A percentile compares a stretch with the other conserved stretches of the same genome.
Evolutionary conservation across 306 rosid species (phyloP).

Genomic region (Vigna radiata): DNA sequence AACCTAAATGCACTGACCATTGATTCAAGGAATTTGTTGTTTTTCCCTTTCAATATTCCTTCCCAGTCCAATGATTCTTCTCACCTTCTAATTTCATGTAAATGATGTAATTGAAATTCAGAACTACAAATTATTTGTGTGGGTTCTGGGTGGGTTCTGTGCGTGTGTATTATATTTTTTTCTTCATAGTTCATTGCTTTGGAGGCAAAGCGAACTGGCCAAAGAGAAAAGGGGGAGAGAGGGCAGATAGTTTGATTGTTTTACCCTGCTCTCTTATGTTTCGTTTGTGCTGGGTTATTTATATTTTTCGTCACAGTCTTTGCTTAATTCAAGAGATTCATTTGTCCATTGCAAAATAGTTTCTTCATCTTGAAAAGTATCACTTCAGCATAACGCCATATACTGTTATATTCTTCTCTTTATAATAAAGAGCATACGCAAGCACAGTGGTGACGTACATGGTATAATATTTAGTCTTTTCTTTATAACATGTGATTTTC

Average conservation of each 20-base stretch:
- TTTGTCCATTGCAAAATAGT: conserved; percentile 26
- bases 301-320: conserved; percentile 21
- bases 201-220: conserved; percentile 39
- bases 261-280: conserved; percentile 35
- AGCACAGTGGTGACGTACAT: not conserved
- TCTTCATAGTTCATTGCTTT: conserved; percentile 47
- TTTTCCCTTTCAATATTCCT: conserved; percentile 53
- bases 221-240: conserved; percentile 11
- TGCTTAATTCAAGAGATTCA: conserved; percentile 36
- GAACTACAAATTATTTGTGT: conserved; percentile 63
- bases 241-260: conserved; percentile 33
- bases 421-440: not conserved
- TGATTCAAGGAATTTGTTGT: conserved; percentile 65
- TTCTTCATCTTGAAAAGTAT: not conserved
- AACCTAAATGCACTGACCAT: conserved; percentile 68
- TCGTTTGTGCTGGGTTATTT: conserved; percentile 31
- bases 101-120: conserved; percentile 79
- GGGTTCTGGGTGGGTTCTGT: conserved; percentile 60
- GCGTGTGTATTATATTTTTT: conserved; percentile 69
- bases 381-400: not conserved
- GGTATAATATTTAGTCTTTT: not conserved
- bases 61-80: conserved; percentile 57
- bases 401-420: conserved; percentile 5
- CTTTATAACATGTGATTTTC: not conserved
- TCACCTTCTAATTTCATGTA: conserved; percentile 68